A percentile compares a stretch with the other conserved stretches of the same genome.
Evolutionary conservation across 371 early-diverging fungal genomes (phyloP).

Genomic region (Actinomucor elegans): DNA sequence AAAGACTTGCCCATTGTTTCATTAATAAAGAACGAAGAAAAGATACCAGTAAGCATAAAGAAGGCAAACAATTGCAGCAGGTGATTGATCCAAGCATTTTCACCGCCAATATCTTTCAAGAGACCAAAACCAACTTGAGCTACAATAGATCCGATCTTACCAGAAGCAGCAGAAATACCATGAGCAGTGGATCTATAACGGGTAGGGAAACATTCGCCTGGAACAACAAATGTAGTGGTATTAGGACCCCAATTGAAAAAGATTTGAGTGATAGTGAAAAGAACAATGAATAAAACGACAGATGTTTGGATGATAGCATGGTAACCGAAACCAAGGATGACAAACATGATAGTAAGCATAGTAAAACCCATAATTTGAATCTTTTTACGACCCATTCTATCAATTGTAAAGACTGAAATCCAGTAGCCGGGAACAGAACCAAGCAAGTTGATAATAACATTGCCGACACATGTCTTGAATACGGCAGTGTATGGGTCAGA

Average conservation of each 20-base stretch:
- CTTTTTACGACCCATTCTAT: slow-evolving; percentile 74
- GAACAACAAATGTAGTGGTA: slow-evolving; percentile 82
- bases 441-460: slow-evolving; percentile 72
- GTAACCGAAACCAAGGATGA: slow-evolving; percentile 48
- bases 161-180: slow-evolving; percentile 88
- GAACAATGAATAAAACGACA: slow-evolving; percentile 60
- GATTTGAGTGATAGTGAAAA: slow-evolving; percentile 79
- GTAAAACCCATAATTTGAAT: slow-evolving; percentile 77
- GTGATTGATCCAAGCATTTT: slow-evolving; percentile 62
- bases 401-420: slow-evolving; percentile 80
- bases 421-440: slow-evolving; percentile 89
- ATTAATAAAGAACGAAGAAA: slow-evolving; percentile 53
- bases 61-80: slow-evolving; percentile 72
- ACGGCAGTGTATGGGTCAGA: slow-evolving; percentile 48
- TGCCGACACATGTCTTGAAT: slow-evolving; percentile 66
- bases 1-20: slow-evolving; percentile 47
- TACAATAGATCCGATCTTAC: slow-evolving; percentile 84
- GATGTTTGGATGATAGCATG: slow-evolving; percentile 50
- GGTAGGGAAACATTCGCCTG: slow-evolving; percentile 87
- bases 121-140: slow-evolving; percentile 74
- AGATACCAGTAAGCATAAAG: slow-evolving; percentile 72
- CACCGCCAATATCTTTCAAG: slow-evolving; percentile 69
- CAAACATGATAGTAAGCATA: slow-evolving; percentile 46
- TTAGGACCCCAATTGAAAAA: slow-evolving; percentile 87
- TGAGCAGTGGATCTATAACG: slow-evolving; percentile 82